Evolutionary conservation across 73 alveolate genomes (phyloP).

Genomic region (Paramecium sonneborni): DNA sequence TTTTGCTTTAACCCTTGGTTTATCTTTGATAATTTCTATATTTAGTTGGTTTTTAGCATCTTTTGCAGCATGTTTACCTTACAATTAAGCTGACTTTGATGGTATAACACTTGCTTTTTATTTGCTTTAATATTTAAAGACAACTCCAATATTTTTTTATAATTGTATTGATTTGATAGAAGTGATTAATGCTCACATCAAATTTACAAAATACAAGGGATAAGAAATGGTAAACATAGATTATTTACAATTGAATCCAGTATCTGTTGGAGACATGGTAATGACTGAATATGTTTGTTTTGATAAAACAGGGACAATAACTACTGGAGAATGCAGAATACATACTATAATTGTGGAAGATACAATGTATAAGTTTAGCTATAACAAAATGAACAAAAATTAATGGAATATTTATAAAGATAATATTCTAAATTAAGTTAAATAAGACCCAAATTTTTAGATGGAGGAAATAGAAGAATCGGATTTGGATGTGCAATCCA

Average conservation of each 20-base stretch:
- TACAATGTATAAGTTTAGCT: slow-evolving; percentile 27
- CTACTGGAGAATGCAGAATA: slow-evolving; percentile 29
- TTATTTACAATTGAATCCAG: slow-evolving; percentile 11
- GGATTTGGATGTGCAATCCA: background rate
- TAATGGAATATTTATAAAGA: slow-evolving; percentile 14
- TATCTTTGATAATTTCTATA: background rate
- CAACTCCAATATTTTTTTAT: slow-evolving; percentile 27
- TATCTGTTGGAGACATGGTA: slow-evolving; percentile 44
- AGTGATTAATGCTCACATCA: background rate
- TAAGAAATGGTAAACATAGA: background rate
- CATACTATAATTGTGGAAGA: background rate
- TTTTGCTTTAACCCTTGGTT: background rate
- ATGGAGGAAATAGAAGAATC: slow-evolving; percentile 24
- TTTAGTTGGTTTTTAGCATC: slow-evolving; percentile 35
- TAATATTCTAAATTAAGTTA: background rate
- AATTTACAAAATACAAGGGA: background rate
- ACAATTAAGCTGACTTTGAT: background rate
- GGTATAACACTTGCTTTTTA: background rate
- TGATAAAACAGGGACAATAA: slow-evolving; percentile 43
- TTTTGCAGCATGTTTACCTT: background rate
- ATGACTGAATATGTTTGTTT: slow-evolving; percentile 54
- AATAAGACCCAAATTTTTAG: background rate
- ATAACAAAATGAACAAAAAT: background rate
- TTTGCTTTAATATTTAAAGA: background rate
- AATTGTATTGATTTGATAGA: slow-evolving; percentile 30